Base-by-base conservation (phyloP, 495 filamentous ascomycete genomes). In the Xylaria longipes region DNA sequence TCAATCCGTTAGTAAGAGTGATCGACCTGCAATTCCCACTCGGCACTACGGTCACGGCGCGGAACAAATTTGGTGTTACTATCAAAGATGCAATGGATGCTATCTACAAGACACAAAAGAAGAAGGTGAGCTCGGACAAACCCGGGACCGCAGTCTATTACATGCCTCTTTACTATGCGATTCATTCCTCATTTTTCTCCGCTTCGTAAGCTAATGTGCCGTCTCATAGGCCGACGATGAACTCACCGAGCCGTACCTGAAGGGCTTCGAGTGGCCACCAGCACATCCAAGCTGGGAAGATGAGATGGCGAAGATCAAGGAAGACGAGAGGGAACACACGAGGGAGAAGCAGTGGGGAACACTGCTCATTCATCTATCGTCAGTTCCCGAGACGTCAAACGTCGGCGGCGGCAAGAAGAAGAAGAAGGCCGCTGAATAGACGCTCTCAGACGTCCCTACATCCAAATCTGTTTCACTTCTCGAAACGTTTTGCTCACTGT, bases 51-150 rank as follows among this genome's bases (percentile, higher is more conserved):
- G 93, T 97, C 76, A 93, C 93, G 48, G 94, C 94, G 73, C 88
- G 94, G 73, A 97, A 97, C 80, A 81, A 92, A 71, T 95, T 95
- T 80, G 94, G 94, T 45, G 94, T 97, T 73, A 97, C 94, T 48
- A 93, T 97, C 85, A 97, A 97, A 84, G 94, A 97, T 82, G 94
- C 93, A 68, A 79, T 97, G 78, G 94, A 97, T 80, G 94, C 92
- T 74, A 97, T 97, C 84, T 85, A 96, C 87, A 97, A 97, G 85
- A 89, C 92, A 74, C 96, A 91, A 87, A 95, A 95, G 87, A 97
- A 97, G 89, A 90, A 94, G 90, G 94, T 93, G 83, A 70, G 45
- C 17, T 64, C 3, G 7, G 12, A 1, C 15, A 22, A 60, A 29
- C 0, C 41, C 5, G 1, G 27, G 0, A 20, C 9, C 29, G 22